Base-by-base conservation (phyloP, 2,329 filamentous ascomycete species). In the Diaporthe longicolla region DNA sequence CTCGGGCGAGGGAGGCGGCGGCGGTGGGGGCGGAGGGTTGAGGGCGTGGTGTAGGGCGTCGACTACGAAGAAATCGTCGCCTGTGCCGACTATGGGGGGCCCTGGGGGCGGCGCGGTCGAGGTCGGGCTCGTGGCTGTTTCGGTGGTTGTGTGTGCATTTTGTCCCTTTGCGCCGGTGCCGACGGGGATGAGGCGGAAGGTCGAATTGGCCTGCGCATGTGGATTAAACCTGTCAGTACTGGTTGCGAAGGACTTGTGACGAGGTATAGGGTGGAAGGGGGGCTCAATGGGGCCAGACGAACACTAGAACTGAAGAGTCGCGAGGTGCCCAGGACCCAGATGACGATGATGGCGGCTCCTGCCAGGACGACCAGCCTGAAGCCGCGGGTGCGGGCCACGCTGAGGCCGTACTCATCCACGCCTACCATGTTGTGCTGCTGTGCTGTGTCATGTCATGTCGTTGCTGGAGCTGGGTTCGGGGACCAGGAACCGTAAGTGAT, bases 31-130 rank as follows among this genome's bases (percentile, higher is more conserved):
- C 1, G 73, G 73, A 1, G 74, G 74, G 68, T 74, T 70, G 54
- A 74, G 68, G 35, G 59, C 55, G 37, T 63, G 57, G 55, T 74
- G 68, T 1, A 75, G 71, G 24, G 74, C 74, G 48, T 75, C 72
- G 55, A 52, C 66, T 35, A 74, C 54, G 69, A 72, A 69, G 61
- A 75, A 75, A 69, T 59, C 70, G 59, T 75, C 74, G 68, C 74
- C 74, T 4, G 59, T 54, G 70, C 70, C 70, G 10, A 71, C 70
- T 63, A 55, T 63, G 5, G 70, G 70, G 13, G 70, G 70, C 7
- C 57, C 70, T 19, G 40, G 58, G 54, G 66, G 45, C 40, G 66
- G 70, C 13, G 13, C 40, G 17, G 63, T 54, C 21, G 6, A 21
- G 48, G 65, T 45, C 37, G 61, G n/a, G n/a, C 32, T 32, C 19